Evolutionary conservation across 73 alveolate species (phyloP).

Genomic region (Breviolum minutum): DNA sequence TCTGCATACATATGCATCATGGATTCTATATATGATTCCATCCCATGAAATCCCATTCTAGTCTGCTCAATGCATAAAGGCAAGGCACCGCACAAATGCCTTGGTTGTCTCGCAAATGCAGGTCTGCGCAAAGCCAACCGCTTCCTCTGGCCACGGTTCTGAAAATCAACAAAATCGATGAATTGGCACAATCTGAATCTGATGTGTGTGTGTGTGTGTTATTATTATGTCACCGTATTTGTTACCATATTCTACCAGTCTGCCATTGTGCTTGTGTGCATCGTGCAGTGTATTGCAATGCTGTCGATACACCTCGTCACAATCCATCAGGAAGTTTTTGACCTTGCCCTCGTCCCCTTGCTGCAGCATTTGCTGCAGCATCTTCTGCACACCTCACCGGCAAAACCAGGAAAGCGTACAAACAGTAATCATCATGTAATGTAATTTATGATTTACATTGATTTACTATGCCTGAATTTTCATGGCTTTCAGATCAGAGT

Average conservation of each 20-base stretch:
- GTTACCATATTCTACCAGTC: too few species aligned
- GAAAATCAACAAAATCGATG: background rate
- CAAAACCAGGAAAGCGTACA: background rate
- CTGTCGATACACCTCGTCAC: slow-evolving; percentile 1
- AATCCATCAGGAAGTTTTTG: slow-evolving; percentile 44
- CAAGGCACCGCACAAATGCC: slow-evolving; percentile 60
- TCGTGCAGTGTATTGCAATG: background rate
- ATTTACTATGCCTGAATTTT: background rate
- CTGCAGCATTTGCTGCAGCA: slow-evolving; percentile 35
- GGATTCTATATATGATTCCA: too few species aligned
- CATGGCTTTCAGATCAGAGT: background rate
- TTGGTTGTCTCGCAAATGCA: slow-evolving; percentile 61
- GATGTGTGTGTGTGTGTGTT: too few species aligned
- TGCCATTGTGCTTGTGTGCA: too few species aligned
- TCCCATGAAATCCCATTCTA: too few species aligned
- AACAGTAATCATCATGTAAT: background rate
- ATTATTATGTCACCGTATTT: too few species aligned
- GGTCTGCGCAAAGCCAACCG: slow-evolving; percentile 26
- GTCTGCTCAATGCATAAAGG: too few species aligned
- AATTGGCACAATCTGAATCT: too few species aligned
- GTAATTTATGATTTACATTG: too few species aligned
- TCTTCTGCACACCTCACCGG: slow-evolving; percentile 39
- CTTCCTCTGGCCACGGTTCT: background rate
- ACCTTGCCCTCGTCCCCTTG: background rate
- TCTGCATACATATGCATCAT: too few species aligned